Conservation (phyloP, 2,329 filamentous ascomycete genomes). For the Bipolaris victoriae region DNA sequence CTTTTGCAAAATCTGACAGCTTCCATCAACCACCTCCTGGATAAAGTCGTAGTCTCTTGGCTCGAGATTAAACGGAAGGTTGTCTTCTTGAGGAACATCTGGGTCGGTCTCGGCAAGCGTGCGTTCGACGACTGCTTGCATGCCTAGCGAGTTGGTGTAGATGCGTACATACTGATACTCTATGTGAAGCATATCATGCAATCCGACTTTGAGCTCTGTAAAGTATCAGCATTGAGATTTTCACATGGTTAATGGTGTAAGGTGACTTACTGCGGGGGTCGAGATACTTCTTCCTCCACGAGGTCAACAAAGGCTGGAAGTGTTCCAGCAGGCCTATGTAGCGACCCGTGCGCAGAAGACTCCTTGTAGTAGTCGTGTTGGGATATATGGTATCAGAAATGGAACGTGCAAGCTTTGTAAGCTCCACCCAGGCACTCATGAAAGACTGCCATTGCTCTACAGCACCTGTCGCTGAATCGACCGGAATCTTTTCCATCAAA, state of each 20-base stretch:
- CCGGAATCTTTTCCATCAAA: slow-evolving; percentile 49
- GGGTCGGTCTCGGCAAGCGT: slow-evolving; percentile 51
- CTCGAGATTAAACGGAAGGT: slow-evolving; percentile 54
- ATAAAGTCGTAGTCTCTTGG: slow-evolving; percentile 62
- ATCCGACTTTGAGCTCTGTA: slow-evolving; percentile 43
- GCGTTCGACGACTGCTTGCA: slow-evolving; percentile 64
- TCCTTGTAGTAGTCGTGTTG: slow-evolving; percentile 49
- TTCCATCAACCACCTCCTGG: slow-evolving; percentile 62
- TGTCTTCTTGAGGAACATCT: slow-evolving; percentile 45
- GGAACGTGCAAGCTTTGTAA: slow-evolving; percentile 56
- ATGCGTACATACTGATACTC: slow-evolving; percentile 57
- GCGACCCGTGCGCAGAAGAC: slow-evolving; percentile 54
- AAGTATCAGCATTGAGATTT: slow-evolving; percentile 5
- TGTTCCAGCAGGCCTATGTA: slow-evolving; percentile 59
- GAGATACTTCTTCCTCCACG: slow-evolving; percentile 51
- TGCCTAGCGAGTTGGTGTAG: slow-evolving; percentile 57
- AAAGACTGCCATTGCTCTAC: slow-evolving; percentile 58
- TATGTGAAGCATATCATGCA: slow-evolving; percentile 59
- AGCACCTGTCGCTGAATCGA: slow-evolving; percentile 45
- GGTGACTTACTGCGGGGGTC: slow-evolving; percentile 44
- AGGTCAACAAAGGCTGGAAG: slow-evolving; percentile 51
- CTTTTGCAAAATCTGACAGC: slow-evolving; percentile 59
- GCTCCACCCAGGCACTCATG: slow-evolving; percentile 59
- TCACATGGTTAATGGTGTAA: neutral
- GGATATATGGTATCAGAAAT: slow-evolving; percentile 62